These are phyloP conservation scores for Geosmithia morbida DNA, from an alignment of 2,329 filamentous ascomycete genomes.

Conservation along the genomic window DNA sequence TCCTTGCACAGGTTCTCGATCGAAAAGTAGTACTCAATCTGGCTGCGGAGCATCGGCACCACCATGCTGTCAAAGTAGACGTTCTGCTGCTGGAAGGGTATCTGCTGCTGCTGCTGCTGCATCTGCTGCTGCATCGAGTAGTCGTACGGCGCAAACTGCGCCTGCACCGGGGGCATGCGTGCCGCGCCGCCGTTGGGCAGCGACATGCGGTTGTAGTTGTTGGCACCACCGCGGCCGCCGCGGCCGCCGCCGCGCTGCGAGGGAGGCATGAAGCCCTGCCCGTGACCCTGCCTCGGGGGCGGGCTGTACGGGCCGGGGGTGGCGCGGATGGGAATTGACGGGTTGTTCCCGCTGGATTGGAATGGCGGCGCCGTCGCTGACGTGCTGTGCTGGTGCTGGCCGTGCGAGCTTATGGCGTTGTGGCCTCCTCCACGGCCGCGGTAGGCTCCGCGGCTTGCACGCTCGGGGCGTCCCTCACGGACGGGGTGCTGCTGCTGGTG, in stretches of 20 bases:
- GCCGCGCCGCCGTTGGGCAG: conserved; percentile 18
- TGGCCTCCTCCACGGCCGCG: conserved; percentile 31
- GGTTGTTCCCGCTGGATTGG: conserved; percentile 17
- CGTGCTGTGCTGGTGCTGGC: conserved; percentile 15
- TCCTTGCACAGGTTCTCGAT: conserved; percentile 93
- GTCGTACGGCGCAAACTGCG: conserved; percentile 20
- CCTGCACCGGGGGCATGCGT: conserved; percentile 21
- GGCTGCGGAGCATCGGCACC: conserved; percentile 26
- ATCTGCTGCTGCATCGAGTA: conserved; percentile 23
- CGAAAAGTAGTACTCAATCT: conserved; percentile 91
- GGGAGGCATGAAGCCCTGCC: conserved; percentile 16
- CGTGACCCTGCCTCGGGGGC: conserved; percentile 25
- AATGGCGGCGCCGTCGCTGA: conserved; percentile 12
- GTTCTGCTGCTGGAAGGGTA: neutral
- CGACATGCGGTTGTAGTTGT: conserved; percentile 23
- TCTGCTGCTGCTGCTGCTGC: conserved; percentile 9
- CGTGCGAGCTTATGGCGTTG: conserved; percentile 18
- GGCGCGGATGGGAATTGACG: conserved; percentile 4
- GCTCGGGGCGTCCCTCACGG: conserved; percentile 23
- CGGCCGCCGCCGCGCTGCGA: conserved; percentile 18
- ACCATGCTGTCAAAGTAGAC: conserved; percentile 37
- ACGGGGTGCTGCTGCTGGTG: conserved; percentile 2
- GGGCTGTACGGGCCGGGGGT: conserved; percentile 27
- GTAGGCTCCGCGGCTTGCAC: conserved; percentile 22
- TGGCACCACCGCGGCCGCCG: conserved; percentile 14